A percentile compares a stretch with the other conserved stretches of the same genome.
These are phyloP conservation scores for Cladosporium sp. DNA, from an alignment of 2,329 filamentous ascomycete species.

Conservation along the genomic window DNA sequence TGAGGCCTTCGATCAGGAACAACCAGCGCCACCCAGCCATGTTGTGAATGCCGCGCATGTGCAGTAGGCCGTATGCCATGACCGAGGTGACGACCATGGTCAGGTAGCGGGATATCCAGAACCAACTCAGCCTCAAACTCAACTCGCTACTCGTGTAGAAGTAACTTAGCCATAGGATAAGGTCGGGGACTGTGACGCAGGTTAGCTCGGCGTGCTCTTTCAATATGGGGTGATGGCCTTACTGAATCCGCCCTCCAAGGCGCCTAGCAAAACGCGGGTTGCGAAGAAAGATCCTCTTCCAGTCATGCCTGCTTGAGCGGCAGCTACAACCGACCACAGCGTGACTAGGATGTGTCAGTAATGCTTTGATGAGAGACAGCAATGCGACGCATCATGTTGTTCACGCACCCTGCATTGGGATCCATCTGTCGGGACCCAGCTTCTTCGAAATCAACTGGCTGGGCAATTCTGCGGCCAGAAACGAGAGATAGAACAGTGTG, in stretches of 20 bases:
- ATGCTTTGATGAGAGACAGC: too few species aligned
- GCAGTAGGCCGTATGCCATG: conserved; percentile 36
- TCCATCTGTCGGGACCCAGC: conserved; percentile 47
- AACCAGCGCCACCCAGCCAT: conserved; percentile 58
- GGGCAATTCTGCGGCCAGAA: conserved; percentile 44
- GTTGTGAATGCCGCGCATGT: conserved; percentile 48
- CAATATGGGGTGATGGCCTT: not conserved
- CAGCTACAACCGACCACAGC: conserved; percentile 47
- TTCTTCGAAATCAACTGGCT: conserved; percentile 51
- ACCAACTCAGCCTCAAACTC: conserved; percentile 65
- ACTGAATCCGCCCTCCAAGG: conserved; percentile 45
- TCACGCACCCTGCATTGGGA: conserved; percentile 38
- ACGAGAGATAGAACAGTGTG: conserved; percentile 30
- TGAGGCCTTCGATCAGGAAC: conserved; percentile 58
- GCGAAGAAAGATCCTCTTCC: conserved; percentile 40
- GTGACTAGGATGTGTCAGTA: conserved; percentile 33
- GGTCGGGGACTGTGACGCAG: conserved; percentile 51
- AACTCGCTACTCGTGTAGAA: conserved; percentile 74
- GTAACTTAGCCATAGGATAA: conserved; percentile 69
- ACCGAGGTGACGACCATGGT: conserved; percentile 32
- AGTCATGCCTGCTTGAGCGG: conserved; percentile 23
- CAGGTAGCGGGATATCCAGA: conserved; percentile 54
- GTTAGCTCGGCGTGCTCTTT: not conserved
- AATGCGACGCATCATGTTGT: not conserved
- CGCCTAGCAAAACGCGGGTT: conserved; percentile 43